Base-by-base conservation (phyloP, 495 filamentous ascomycete genomes). In the Collariella sp. region DNA sequence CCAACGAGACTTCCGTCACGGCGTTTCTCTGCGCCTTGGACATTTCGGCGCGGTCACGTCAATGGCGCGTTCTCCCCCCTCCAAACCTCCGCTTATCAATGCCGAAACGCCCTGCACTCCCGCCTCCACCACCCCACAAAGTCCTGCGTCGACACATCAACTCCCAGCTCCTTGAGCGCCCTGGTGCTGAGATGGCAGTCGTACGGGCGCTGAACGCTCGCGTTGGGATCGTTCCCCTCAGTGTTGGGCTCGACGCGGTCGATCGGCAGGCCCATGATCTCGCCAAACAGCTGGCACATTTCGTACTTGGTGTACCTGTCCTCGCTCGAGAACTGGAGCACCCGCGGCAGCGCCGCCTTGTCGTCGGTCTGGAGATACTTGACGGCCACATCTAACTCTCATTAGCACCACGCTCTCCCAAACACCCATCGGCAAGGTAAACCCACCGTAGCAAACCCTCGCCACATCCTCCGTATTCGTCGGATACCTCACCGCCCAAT, bases 241-340 rank as follows among this genome's bases (percentile, higher is more conserved):
- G 84, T 77, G 60, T 89, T 88, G 11, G 81, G 70, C 56, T 79
- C 75, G 68, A 96, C 84, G 23, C 80, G 78, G 34, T 80, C 76
- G n/a, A 89, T 69, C 7, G 86, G 74, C 46, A 94, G 66, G 1
- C 88, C 89, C 72, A 91, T 77, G 52, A 96, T 87, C 56, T 90
- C 83, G 15, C 81, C 86, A 62, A 96, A 80, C 18, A 81, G 71
- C 71, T 89, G 71, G 64, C 86, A 91, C 41, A 96, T 95, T 68
- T 91, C 83, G 64, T 91, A 96, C 74, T 96, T 96, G 42, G 91
- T 96, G 71, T 83, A 86, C 56, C 78, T 78, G 57, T 93, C 87
- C 70, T 96, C 90, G 22, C 87, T 86, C 3, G 85, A 86, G 74
- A 96, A 95, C 55, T 96, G 91, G 15, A 96, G 75, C 49, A 90